Evolutionary conservation across 805 yeast species (phyloP), one percentile per base, ranked within the genome.

Genomic region (Yamadazyma sp.): DNA sequence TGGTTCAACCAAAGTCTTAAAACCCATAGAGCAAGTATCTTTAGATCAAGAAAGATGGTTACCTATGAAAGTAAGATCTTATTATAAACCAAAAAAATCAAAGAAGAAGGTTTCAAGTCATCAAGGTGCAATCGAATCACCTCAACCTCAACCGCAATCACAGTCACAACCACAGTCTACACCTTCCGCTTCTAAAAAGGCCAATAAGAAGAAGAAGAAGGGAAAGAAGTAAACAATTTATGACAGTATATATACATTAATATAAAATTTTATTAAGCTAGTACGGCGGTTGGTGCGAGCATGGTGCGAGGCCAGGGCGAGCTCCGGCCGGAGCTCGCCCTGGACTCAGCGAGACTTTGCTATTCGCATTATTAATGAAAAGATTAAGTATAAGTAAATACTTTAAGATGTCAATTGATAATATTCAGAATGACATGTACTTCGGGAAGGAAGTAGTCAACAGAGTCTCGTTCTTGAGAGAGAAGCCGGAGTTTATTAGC

Each of bases 31-130:
- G 3, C 52, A 56, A 27, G 35, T 57, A 10, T 38, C 27, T 13
- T 47, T 75, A 43, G 60, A 80, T 59, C 31, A 52, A 44, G 97
- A 89, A 58, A 81, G 97, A 62, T 89, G 98, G 98, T 59, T 91
- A 33, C 95, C 96, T 15, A 49, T 84, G 71, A 83, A 80, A 54
- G 94, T 89, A 54, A 77, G 98, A 57, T 75, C 88, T 5, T 77
- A 80, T 49, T 88, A 83, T 63, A 86, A 78, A 58, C 86, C 94
- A 10, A 82, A 85, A 53, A 80, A 78, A 65, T 76, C 80, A 45
- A 82, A 77, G 26, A 60, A 55, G 38, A 56, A 55, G 40, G 30
- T 33, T 18, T 44, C 56, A 29, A 47, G 62, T 33, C 45, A 47
- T 44, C 58, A 56, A 44, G 62, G 61, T 18, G 57, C 49, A 1